These are phyloP conservation scores for Symbiodinium natans DNA, from an alignment of 73 alveolate species.

Conservation along the genomic window DNA sequence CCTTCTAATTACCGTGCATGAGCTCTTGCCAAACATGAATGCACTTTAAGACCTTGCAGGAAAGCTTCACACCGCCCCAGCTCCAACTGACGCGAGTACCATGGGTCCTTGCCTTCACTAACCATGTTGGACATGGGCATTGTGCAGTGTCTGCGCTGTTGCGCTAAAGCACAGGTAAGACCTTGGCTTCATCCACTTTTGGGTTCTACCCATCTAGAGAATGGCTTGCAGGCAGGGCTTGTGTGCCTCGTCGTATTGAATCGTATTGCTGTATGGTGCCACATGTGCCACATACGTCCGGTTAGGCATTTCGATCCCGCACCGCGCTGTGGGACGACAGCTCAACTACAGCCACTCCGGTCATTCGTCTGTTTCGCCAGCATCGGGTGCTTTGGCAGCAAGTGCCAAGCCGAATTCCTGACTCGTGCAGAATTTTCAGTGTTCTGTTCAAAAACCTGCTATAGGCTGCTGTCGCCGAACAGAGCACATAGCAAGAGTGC, in stretches of 20 bases:
- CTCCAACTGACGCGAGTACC: not conserved
- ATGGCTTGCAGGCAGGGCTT: not conserved
- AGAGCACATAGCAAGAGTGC: too few species aligned
- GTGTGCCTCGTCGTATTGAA: too few species aligned
- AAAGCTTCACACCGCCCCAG: not conserved
- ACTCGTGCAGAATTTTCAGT: too few species aligned
- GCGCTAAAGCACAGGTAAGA: constrained; percentile 14
- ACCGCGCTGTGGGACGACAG: not conserved
- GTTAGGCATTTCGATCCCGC: not conserved
- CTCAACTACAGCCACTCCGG: not conserved
- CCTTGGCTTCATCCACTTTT: constrained; percentile 47
- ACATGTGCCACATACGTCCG: not conserved
- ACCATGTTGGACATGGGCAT: not conserved
- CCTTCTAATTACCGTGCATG: not conserved
- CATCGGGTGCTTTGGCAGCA: constrained; percentile 5
- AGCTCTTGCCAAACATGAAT: not conserved
- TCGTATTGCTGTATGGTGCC: not conserved
- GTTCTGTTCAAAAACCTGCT: too few species aligned
- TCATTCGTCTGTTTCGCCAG: constrained; percentile 26
- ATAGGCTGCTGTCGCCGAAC: too few species aligned
- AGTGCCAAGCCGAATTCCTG: too few species aligned
- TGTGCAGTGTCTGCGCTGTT: not conserved
- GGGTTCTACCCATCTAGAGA: not conserved
- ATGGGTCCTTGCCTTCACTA: not conserved
- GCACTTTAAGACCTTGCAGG: not conserved